phyloP scores from a whole-genome alignment of 352 stramenopile species.

The Thalassiosira delicatula region DNA sequence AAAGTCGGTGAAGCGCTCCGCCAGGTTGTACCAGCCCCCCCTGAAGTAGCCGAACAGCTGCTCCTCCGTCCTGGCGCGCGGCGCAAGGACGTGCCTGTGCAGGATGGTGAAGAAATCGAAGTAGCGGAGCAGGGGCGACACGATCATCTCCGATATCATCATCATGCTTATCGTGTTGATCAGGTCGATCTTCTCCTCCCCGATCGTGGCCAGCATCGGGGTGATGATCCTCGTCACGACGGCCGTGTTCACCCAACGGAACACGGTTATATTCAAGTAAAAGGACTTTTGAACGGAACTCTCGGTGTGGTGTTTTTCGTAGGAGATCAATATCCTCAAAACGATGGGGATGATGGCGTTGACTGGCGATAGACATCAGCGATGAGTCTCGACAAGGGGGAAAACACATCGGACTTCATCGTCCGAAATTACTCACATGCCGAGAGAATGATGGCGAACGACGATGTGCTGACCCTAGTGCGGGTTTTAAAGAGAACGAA shows the following conservation, averaged over 20 bases:
- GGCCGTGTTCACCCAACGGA: slow-evolving; percentile 78
- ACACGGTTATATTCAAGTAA: slow-evolving; percentile 82
- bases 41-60: slow-evolving; percentile 44
- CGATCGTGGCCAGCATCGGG: slow-evolving; percentile 65
- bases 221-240: slow-evolving; percentile 64
- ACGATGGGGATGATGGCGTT: slow-evolving; percentile 72
- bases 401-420: too few relatives aligned
- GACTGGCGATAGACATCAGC: slow-evolving; percentile 58
- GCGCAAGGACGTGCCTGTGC: slow-evolving; percentile 49
- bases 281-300: slow-evolving; percentile 63
- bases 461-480: too few relatives aligned
- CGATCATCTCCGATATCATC: slow-evolving; percentile 62
- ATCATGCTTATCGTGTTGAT: slow-evolving; percentile 70
- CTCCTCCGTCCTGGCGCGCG: slow-evolving; percentile 47
- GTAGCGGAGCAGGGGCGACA: slow-evolving; percentile 43
- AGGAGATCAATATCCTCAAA: slow-evolving; percentile 67
- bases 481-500: slow-evolving; percentile 46
- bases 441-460: too few relatives aligned
- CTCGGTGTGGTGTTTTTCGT: slow-evolving; percentile 75
- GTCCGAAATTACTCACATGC: too few relatives aligned
- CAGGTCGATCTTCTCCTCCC: slow-evolving; percentile 53
- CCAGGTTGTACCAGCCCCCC: slow-evolving; percentile 50
- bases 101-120: slow-evolving; percentile 48
- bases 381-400: too few relatives aligned
- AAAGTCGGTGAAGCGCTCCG: slow-evolving; percentile 69